Conservation (phyloP, 2,329 filamentous ascomycete species). For the Aureobasidium pullulans region DNA sequence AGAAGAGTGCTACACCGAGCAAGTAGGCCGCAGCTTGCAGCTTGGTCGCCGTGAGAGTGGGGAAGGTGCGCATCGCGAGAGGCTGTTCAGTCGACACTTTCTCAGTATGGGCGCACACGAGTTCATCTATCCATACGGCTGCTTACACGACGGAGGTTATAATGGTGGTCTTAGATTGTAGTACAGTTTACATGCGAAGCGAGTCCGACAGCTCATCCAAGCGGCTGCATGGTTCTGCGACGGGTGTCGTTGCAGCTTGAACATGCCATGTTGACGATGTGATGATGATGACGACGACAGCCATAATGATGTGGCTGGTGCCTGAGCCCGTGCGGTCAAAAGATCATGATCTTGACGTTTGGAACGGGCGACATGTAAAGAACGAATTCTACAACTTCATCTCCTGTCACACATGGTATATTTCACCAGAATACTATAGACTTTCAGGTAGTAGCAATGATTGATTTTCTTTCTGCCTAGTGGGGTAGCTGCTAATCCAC, state of each 20-base stretch:
- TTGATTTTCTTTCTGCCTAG: too few species aligned
- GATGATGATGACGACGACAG: neutral
- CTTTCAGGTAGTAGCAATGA: too few species aligned
- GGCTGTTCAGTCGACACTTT: neutral
- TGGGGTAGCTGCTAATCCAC: too few species aligned
- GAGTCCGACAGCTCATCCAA: neutral
- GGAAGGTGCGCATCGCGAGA: constrained; percentile 25
- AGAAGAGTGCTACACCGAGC: constrained; percentile 74
- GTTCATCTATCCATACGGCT: neutral
- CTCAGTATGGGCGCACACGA: neutral
- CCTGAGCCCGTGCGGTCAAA: neutral
- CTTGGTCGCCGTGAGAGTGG: constrained; percentile 46
- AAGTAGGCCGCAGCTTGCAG: constrained; percentile 63
- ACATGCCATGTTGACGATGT: neutral
- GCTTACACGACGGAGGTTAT: neutral
- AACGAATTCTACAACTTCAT: neutral
- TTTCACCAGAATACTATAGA: too few species aligned
- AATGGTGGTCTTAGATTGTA: neutral
- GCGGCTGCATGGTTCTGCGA: neutral
- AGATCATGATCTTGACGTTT: neutral
- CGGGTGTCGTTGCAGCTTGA: neutral
- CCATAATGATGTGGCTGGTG: neutral
- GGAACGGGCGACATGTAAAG: neutral
- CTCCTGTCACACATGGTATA: neutral
- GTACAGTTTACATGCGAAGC: neutral